phyloP scores from a whole-genome alignment of 2,329 filamentous ascomycete genomes.

The Dactylellina cionopaga region DNA sequence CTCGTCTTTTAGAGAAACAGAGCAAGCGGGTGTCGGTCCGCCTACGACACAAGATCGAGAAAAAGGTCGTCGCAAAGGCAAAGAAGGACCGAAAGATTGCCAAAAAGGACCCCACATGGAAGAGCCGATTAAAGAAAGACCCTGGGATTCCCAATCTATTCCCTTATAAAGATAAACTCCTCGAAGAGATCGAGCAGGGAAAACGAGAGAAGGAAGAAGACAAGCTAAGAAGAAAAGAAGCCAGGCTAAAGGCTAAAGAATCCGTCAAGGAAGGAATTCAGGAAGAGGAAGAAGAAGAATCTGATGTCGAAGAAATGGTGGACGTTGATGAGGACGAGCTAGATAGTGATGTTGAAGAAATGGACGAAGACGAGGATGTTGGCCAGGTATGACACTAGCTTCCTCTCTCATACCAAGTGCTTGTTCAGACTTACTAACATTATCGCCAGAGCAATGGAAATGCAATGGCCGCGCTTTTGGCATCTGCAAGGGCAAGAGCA shows the following conservation, averaged over 20 bases:
- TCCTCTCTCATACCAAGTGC: not conserved
- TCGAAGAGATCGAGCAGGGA: constrained; percentile 93
- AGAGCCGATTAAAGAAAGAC: constrained; percentile 94
- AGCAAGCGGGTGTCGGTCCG: constrained; percentile 92
- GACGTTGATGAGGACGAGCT: constrained; percentile 65
- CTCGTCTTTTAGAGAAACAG: constrained; percentile 75
- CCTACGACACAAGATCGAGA: constrained; percentile 94
- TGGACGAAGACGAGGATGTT: constrained; percentile 58
- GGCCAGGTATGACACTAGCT: constrained; percentile 40
- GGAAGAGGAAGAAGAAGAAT: constrained; percentile 63
- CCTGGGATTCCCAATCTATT: constrained; percentile 97
- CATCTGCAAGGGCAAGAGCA: constrained; percentile 81
- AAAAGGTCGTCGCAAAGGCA: constrained; percentile 88
- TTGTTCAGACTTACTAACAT: not conserved
- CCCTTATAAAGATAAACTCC: constrained; percentile 94
- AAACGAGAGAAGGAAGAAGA: constrained; percentile 84
- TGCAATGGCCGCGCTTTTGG: constrained; percentile 89
- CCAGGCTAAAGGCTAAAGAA: constrained; percentile 71
- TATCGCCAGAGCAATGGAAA: constrained; percentile 42
- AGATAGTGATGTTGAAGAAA: constrained; percentile 68
- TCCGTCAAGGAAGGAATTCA: constrained; percentile 67
- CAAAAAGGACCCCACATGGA: constrained; percentile 98
- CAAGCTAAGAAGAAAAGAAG: constrained; percentile 75
- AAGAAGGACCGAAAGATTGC: constrained; percentile 86
- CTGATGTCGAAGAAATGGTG: constrained; percentile 64